Percentiles rank a stretch among this genome's conserved stretches.
These are phyloP conservation scores for Penicillium italicum DNA, from an alignment of 2,329 filamentous ascomycete species.

Conservation along the genomic window DNA sequence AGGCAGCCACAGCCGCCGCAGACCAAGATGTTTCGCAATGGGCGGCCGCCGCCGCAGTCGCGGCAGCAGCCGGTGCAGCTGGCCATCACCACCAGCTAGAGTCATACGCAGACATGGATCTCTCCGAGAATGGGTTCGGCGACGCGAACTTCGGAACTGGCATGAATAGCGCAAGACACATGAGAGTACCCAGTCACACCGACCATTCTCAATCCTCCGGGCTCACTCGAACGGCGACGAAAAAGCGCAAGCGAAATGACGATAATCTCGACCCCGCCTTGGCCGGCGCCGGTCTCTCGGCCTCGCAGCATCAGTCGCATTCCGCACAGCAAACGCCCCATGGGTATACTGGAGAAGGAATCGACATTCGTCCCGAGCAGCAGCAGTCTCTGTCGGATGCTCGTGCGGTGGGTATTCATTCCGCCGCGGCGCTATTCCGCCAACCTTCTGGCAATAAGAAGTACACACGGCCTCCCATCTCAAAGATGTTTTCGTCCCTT, in stretches of 20 bases:
- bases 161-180: slow-evolving; percentile 26
- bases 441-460: slow-evolving; percentile 52
- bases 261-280: slow-evolving; percentile 39
- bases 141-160: slow-evolving; percentile 33
- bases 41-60: slow-evolving; percentile 47
- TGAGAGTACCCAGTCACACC: slow-evolving; percentile 26
- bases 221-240: slow-evolving; percentile 34
- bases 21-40: slow-evolving; percentile 38
- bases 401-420: slow-evolving; percentile 51
- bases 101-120: slow-evolving; percentile 39
- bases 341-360: slow-evolving; percentile 29
- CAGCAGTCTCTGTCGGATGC: slow-evolving; percentile 43
- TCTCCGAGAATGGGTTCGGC: slow-evolving; percentile 40
- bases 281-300: slow-evolving; percentile 25
- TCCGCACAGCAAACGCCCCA: slow-evolving; percentile 25
- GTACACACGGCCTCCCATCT: slow-evolving; percentile 56
- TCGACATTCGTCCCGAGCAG: slow-evolving; percentile 38
- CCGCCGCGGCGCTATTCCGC: slow-evolving; percentile 53
- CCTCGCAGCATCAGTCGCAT: slow-evolving; percentile 26
- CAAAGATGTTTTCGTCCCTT: slow-evolving; percentile 55
- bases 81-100: slow-evolving; percentile 40
- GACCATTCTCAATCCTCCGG: slow-evolving; percentile 31
- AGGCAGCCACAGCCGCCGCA: slow-evolving; percentile 46
- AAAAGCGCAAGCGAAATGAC: slow-evolving; percentile 43
- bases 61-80: slow-evolving; percentile 48